Percentiles rank a stretch among this genome's conserved stretches.
These are phyloP conservation scores for Aureobasidium lini DNA, from an alignment of 2,329 filamentous ascomycete species.

Conservation along the genomic window DNA sequence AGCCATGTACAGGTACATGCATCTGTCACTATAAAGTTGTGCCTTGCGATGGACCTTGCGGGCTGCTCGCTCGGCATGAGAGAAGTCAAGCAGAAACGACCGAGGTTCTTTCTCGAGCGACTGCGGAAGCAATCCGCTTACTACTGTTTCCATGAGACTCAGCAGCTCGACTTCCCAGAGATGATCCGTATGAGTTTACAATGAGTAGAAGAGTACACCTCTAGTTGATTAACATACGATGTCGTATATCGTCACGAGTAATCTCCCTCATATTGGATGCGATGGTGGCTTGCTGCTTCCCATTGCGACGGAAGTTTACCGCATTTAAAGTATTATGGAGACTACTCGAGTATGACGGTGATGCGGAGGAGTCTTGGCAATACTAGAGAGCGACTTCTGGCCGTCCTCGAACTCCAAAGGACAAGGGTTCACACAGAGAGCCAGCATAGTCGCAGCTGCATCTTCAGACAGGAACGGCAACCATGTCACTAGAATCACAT, in stretches of 20 bases:
- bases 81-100: too few relatives aligned
- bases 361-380: background rate
- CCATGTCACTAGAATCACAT: slow-evolving; percentile 18
- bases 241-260: background rate
- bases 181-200: too few relatives aligned
- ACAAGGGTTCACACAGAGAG: background rate
- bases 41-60: too few relatives aligned
- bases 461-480: background rate
- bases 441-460: background rate
- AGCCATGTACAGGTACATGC: too few relatives aligned
- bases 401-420: too few relatives aligned
- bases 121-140: too few relatives aligned
- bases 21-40: too few relatives aligned
- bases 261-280: background rate
- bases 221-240: background rate
- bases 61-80: too few relatives aligned
- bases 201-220: too few relatives aligned
- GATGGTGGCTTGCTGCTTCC: background rate
- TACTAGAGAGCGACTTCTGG: background rate
- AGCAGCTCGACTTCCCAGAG: too few relatives aligned
- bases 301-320: background rate
- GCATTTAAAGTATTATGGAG: background rate
- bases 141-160: too few relatives aligned
- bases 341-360: background rate
- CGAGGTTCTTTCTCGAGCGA: too few relatives aligned